Conservation (phyloP, 2,329 filamentous ascomycete genomes). For the Botrytis aclada region DNA sequence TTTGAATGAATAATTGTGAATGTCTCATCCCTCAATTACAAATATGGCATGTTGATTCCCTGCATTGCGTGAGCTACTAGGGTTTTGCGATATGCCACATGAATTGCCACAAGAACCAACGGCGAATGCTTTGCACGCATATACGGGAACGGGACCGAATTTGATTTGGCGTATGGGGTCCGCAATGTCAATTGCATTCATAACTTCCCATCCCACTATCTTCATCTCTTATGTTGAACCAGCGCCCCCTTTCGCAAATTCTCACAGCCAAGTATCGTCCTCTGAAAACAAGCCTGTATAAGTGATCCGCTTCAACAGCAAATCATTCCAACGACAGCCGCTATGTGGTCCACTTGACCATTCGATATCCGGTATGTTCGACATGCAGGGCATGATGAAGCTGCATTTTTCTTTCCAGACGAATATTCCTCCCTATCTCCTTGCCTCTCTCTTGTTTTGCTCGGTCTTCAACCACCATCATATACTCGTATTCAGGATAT, state of each 20-base stretch:
- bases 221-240: neutral
- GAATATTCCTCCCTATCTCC: neutral
- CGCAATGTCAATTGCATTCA: neutral
- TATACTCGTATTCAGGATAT: neutral
- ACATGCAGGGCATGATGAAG: neutral
- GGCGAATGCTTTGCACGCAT: neutral
- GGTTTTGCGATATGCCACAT: neutral
- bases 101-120: neutral
- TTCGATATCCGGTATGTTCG: neutral
- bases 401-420: neutral
- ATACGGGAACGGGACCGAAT: too few relatives aligned
- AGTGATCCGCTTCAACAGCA: too few relatives aligned
- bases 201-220: neutral
- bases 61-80: neutral
- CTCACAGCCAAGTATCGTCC: neutral
- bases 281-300: neutral
- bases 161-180: too few relatives aligned
- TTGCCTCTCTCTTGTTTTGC: neutral
- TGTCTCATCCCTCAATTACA: neutral
- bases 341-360: too few relatives aligned
- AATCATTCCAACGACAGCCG: neutral
- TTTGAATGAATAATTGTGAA: neutral
- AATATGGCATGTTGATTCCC: neutral
- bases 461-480: neutral
- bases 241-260: neutral